phyloP scores from a whole-genome alignment of 2,329 filamentous ascomycete species.

The Neopestalotiopsis sp. region DNA sequence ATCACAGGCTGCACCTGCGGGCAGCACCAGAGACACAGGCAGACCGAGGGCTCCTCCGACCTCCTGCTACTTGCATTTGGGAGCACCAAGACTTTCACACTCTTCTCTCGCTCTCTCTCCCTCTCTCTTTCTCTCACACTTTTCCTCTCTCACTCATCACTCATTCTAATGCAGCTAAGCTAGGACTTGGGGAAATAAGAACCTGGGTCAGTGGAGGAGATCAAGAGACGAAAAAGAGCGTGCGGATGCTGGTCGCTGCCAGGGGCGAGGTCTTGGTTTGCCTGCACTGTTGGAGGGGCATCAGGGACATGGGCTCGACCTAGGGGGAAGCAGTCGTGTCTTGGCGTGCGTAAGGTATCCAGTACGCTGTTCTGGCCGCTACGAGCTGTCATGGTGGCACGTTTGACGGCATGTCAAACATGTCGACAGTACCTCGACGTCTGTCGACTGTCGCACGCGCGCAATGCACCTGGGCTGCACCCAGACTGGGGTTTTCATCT shows the following conservation, averaged over 20 bases:
- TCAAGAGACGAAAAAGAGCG: conserved; percentile 13
- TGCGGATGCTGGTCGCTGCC: conserved; percentile 11
- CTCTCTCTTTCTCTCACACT: not conserved
- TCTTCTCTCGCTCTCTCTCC: not conserved
- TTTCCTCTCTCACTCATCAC: not conserved
- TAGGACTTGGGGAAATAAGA: conserved; percentile 15
- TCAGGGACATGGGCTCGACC: conserved; percentile 12
- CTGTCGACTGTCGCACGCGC: not conserved
- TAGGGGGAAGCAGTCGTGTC: not conserved
- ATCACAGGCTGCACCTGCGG: not conserved
- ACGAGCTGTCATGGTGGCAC: not conserved
- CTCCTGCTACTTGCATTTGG: not conserved
- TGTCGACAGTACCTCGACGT: not conserved
- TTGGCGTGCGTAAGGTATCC: conserved; percentile 5
- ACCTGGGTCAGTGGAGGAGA: conserved; percentile 15
- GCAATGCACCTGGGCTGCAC: not conserved
- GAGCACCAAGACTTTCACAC: not conserved
- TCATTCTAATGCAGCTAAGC: conserved; percentile 12
- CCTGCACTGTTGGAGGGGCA: not conserved
- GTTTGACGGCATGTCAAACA: not conserved
- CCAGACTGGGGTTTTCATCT: not conserved
- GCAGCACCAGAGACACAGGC: not conserved
- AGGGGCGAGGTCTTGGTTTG: conserved; percentile 5
- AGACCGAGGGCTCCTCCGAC: not conserved
- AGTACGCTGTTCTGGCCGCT: not conserved